Evolutionary conservation across 139 green algal genomes (phyloP), one percentile per base, ranked within the genome.

Genomic region (Auxenochlorella pyrenoidosa): DNA sequence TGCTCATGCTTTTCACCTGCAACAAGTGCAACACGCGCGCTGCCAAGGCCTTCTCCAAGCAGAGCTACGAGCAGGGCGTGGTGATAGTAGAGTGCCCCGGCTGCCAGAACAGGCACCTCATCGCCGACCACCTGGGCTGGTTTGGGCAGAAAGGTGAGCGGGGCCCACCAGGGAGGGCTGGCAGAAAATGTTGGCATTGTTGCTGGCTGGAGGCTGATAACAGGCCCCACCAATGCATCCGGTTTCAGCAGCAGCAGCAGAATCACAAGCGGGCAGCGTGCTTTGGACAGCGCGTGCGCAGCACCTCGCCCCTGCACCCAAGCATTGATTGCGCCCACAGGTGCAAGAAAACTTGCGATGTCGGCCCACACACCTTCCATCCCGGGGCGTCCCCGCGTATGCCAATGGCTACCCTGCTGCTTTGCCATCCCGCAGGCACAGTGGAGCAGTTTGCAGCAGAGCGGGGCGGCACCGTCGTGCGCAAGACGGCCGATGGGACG

Each of bases 51-150:
- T 94, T 96, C 79, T 93, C 86, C 87, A 88, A 89, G 75, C 24
- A 83, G 32, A 77, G 89, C 18, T 96, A 96, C 82, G 79, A 93
- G 70, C 66, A 78, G 16, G 94, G 94, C 1, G 92, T 96, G 24
- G 94, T 96, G 5, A 89, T 96, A 4, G 94, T 94, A 5, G 66
- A 83, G 40, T 96, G 94, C 87, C 86, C 91, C 34, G 89, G 87
- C 59, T 96, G 94, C 68, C n/a, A 90, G 26, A 89, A 65, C n/a
- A 47, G 79, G 30, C 94, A 96, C 86, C 82, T 96, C n/a, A 94
- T 96, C 21, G 91, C 94, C 5, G 94, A 96, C 84, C 54, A 90
- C 28, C 65, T 94, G 28, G 94, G 90, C 77, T 89, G 86, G 86
- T 89, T 86, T 89, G 86, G 87, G 26, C 47, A 78, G 85, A 71